Evolutionary conservation across 108 stramenopile genomes (phyloP).

Genomic region (Fistulifera solaris): DNA sequence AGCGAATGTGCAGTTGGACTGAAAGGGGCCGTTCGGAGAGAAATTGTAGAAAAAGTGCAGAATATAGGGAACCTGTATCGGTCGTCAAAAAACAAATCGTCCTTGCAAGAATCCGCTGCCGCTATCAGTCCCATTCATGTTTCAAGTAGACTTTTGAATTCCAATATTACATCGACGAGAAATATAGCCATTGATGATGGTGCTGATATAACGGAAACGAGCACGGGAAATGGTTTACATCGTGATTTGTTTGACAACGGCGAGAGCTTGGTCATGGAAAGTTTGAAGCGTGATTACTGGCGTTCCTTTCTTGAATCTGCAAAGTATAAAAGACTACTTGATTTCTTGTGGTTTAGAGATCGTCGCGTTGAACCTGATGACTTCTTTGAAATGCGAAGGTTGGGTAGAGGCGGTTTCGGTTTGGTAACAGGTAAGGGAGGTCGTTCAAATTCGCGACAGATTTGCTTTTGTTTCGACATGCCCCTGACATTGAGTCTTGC

Average conservation of each 20-base stretch:
- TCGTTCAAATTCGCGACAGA: neutral
- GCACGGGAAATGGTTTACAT: too few relatives aligned
- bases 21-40: neutral
- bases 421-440: slow-evolving; percentile 75
- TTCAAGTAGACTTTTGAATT: too few relatives aligned
- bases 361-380: slow-evolving; percentile 73
- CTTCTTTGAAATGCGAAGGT: slow-evolving; percentile 88
- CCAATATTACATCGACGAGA: too few relatives aligned
- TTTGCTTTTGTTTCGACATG: neutral
- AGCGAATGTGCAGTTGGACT: slow-evolving; percentile 7
- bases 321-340: slow-evolving; percentile 37
- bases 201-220: too few relatives aligned
- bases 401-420: slow-evolving; percentile 92
- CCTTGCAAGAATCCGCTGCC: too few relatives aligned
- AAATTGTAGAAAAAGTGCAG: neutral
- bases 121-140: too few relatives aligned
- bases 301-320: slow-evolving; percentile 44
- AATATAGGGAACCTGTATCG: too few relatives aligned
- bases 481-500: slow-evolving; percentile 1
- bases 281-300: slow-evolving; percentile 50
- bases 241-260: slow-evolving; percentile 41
- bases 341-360: slow-evolving; percentile 76
- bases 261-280: slow-evolving; percentile 48
- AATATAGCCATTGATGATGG: too few relatives aligned
- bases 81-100: too few relatives aligned